Conservation (phyloP, 768 basidiomycete species). For the Tylopilus plumbeoviolaceoides region DNA sequence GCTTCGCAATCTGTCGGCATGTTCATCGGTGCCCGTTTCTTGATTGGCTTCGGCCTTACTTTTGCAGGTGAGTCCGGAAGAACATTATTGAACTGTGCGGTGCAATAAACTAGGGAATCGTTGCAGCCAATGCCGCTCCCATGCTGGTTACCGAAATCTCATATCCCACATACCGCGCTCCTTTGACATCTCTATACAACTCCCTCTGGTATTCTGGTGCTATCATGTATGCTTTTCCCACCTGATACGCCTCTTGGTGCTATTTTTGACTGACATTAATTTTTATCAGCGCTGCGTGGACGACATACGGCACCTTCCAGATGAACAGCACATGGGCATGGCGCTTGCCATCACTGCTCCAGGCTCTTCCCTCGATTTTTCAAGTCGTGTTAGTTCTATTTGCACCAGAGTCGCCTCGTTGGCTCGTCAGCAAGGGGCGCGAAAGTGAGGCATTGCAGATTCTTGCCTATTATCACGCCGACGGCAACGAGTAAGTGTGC, state of each 20-base stretch:
- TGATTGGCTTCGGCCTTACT: slow-evolving; percentile 73
- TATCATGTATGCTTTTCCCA: slow-evolving; percentile 52
- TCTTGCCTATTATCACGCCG: slow-evolving; percentile 81
- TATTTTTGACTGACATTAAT: background rate
- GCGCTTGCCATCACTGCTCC: slow-evolving; percentile 76
- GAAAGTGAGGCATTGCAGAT: slow-evolving; percentile 63
- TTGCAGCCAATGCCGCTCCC: slow-evolving; percentile 65
- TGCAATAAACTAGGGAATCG: background rate
- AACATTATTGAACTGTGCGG: background rate
- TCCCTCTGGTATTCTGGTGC: slow-evolving; percentile 85
- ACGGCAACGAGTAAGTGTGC: slow-evolving; percentile 54
- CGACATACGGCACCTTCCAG: slow-evolving; percentile 76
- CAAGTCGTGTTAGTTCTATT: slow-evolving; percentile 67
- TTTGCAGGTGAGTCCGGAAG: slow-evolving; percentile 47
- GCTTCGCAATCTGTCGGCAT: slow-evolving; percentile 68
- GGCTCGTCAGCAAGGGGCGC: slow-evolving; percentile 70
- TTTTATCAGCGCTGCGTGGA: slow-evolving; percentile 65
- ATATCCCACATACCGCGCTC: slow-evolving; percentile 78
- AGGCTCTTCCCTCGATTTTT: slow-evolving; percentile 63
- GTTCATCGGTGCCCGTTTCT: slow-evolving; percentile 80
- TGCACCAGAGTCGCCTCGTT: slow-evolving; percentile 83
- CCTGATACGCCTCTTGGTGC: no score
- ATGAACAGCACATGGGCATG: slow-evolving; percentile 70
- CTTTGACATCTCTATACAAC: slow-evolving; percentile 75
- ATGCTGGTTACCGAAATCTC: slow-evolving; percentile 84